Evolutionary conservation across 768 basidiomycete genomes (phyloP).

Genomic region (Lentinula guzmanii): DNA sequence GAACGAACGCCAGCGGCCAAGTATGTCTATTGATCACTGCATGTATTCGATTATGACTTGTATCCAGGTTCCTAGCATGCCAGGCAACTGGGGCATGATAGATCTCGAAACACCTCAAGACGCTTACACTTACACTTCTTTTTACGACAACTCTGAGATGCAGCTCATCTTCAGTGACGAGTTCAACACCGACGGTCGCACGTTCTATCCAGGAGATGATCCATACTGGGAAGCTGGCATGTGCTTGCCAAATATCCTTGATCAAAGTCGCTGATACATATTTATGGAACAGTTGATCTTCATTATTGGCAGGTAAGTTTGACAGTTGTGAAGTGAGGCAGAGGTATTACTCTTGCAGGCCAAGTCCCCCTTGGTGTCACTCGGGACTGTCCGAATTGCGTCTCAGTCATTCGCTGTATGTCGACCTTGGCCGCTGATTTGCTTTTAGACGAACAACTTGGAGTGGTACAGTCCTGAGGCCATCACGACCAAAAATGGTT

Average conservation of each 20-base stretch:
- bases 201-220: constrained; percentile 67
- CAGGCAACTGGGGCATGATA: constrained; percentile 42
- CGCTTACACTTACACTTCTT: constrained; percentile 32
- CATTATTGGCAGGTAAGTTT: constrained; percentile 56
- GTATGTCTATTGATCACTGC: neutral
- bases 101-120: constrained; percentile 28
- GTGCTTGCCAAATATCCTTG: neutral
- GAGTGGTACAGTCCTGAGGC: constrained; percentile 76
- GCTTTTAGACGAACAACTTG: constrained; percentile 47
- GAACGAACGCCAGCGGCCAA: constrained; percentile 6
- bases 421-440: neutral
- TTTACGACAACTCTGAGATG: constrained; percentile 24
- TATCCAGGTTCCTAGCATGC: constrained; percentile 43
- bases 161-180: constrained; percentile 75
- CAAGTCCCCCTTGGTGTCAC: neutral
- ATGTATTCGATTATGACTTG: constrained; percentile 41
- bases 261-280: neutral
- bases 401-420: constrained; percentile 3
- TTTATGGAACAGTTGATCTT: constrained; percentile 37
- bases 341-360: neutral
- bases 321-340: neutral
- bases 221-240: constrained; percentile 47
- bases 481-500: constrained; percentile 64
- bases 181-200: constrained; percentile 67
- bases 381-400: neutral